Percentiles rank a stretch among this genome's conserved stretches.
phyloP scores from a whole-genome alignment of 371 early-diverging fungal species.

The Dichotomocladium elegans region DNA sequence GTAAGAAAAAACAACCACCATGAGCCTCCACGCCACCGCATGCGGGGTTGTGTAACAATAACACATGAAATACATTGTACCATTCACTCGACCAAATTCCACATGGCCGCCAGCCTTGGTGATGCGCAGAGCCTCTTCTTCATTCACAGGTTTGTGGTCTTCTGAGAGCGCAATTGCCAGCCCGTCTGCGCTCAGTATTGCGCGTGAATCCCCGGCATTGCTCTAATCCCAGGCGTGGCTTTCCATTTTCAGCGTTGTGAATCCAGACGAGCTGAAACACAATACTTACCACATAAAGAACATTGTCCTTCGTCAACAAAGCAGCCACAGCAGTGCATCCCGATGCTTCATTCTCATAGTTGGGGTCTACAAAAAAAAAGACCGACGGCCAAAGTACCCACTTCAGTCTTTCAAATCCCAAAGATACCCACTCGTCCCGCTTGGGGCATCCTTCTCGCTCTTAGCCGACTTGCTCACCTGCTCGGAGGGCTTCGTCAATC shows the following conservation, averaged over 20 bases:
- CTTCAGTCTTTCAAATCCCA: neutral
- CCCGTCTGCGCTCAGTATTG: constrained; percentile 76
- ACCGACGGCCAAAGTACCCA: too few species aligned
- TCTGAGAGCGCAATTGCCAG: constrained; percentile 72
- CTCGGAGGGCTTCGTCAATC: constrained; percentile 74
- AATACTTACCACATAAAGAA: constrained; percentile 45
- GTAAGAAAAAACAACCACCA: neutral
- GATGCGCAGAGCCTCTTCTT: constrained; percentile 80
- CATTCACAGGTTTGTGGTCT: constrained; percentile 92
- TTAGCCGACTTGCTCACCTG: too few species aligned
- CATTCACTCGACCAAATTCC: constrained; percentile 94
- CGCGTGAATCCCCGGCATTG: constrained; percentile 96
- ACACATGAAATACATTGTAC: constrained; percentile 30
- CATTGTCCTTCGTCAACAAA: constrained; percentile 66
- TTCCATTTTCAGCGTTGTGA: constrained; percentile 1
- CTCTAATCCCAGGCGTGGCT: constrained; percentile 39
- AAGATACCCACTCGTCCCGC: neutral
- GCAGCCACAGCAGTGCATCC: constrained; percentile 95
- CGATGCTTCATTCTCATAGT: constrained; percentile 68
- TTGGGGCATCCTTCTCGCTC: too few species aligned
- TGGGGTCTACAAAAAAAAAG: constrained; percentile 65
- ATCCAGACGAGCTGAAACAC: constrained; percentile 9
- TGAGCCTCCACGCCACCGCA: neutral
- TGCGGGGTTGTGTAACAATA: neutral
- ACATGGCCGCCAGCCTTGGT: constrained; percentile 90